Conservation (phyloP, 2,329 filamentous ascomycete genomes). For the Colletotrichum kahawae region DNA sequence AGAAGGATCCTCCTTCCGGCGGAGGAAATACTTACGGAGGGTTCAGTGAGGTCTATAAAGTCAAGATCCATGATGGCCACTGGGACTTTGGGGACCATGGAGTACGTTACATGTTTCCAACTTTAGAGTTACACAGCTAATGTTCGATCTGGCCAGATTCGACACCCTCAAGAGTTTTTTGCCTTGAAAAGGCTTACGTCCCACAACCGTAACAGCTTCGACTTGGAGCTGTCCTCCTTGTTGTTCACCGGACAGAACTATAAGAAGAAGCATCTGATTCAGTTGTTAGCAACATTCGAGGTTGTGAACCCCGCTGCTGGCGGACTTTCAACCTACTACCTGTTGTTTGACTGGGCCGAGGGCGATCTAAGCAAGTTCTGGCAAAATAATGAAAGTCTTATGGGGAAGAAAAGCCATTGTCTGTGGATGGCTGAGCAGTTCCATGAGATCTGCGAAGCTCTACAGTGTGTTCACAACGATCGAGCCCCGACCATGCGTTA, state of each 20-base stretch:
- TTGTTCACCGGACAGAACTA: neutral
- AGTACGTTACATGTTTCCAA: neutral
- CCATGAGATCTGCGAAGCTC: neutral
- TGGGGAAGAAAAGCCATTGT: neutral
- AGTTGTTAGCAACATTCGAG: conserved; percentile 6
- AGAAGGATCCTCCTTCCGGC: neutral
- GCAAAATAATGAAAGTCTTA: neutral
- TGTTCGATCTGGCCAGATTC: neutral
- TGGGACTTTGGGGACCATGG: conserved; percentile 7
- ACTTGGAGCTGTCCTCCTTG: neutral
- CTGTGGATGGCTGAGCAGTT: conserved; percentile 8
- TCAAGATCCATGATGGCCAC: conserved; percentile 3
- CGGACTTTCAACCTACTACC: neutral
- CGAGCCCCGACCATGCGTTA: neutral
- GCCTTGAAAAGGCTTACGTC: conserved; percentile 15
- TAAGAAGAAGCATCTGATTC: neutral
- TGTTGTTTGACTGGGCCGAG: conserved; percentile 11
- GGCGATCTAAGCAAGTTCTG: conserved; percentile 4
- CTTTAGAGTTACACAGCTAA: neutral
- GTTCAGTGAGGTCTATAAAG: conserved; percentile 4
- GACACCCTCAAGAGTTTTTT: conserved; percentile 1
- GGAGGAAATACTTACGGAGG: neutral
- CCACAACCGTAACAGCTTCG: neutral
- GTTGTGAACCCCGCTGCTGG: neutral
- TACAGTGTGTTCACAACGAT: conserved; percentile 3